phyloP scores from a whole-genome alignment of 2,329 filamentous ascomycete species.

The Aspergillus fijiensis region DNA sequence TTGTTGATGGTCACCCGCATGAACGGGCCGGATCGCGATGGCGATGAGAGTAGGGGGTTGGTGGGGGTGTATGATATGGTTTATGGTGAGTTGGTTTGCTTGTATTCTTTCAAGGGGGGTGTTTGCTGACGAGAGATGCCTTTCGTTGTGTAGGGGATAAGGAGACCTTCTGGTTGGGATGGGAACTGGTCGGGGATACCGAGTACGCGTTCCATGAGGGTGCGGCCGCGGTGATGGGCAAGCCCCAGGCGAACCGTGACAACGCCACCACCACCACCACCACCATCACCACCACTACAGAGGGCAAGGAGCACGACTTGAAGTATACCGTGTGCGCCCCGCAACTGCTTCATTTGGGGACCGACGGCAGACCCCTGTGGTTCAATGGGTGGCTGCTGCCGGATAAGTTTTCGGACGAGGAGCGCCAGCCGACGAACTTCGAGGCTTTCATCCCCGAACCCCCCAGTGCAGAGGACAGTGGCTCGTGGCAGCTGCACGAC shows the following conservation, averaged over 20 bases:
- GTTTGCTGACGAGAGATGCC: no score
- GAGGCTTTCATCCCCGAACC: conserved; percentile 20
- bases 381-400: conserved; percentile 48
- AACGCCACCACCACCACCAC: neutral
- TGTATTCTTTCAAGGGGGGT: rapidly evolving
- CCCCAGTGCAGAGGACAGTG: neutral
- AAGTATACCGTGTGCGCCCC: conserved; percentile 42
- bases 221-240: conserved; percentile 22
- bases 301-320: conserved; percentile 17
- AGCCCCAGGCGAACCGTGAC: conserved; percentile 3
- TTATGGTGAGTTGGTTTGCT: conserved; percentile 36
- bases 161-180: conserved; percentile 53
- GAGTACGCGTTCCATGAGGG: conserved; percentile 48
- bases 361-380: conserved; percentile 45
- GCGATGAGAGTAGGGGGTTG: conserved; percentile 34
- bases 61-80: conserved; percentile 51
- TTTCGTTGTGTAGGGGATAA: conserved; percentile 43
- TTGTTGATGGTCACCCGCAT: conserved; percentile 38
- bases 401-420: conserved; percentile 44
- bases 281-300: neutral
- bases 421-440: conserved; percentile 39
- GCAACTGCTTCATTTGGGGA: conserved; percentile 48
- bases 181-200: conserved; percentile 46
- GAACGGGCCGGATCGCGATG: conserved; percentile 47
- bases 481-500: conserved; percentile 11